Evolutionary conservation across 2,329 filamentous ascomycete genomes (phyloP), one percentile per base, ranked within the genome.

Genomic region (Nothopassalora personata): DNA sequence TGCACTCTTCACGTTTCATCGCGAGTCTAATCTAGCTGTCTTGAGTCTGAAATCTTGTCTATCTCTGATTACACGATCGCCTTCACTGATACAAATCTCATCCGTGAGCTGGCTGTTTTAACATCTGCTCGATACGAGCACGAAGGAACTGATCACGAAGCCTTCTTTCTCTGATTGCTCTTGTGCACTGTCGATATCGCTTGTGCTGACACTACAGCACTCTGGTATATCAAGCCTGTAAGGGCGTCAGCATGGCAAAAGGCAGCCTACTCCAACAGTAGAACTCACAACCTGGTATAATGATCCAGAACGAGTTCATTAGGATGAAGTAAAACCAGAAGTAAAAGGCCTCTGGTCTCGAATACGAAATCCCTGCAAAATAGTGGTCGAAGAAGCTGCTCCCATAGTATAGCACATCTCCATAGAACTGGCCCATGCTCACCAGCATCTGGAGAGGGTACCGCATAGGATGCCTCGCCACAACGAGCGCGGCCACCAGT

Each of bases 251-350:
- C 39, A 34, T 34, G 39, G 11, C 13, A 15, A 56, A 43, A 18
- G 7, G 13, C 15, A 15, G 8, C 13, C 7, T 5, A 43, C 7
- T 18, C 7, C 13, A 3, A 34, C 34, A 18, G 15, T 48, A 11
- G 8, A 30, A 78, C 81, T 75, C 71, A 84, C 82, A 73, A 19
- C 72, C 73, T 5, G 85, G 85, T 55, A 87, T 80, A 33, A 85
- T 75, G 56, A 87, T 85, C 85, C 85, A 87, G 70, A 86, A 83
- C 54, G 80, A 79, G 67, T 87, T 87, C 83, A 86, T 85, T 33
- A 83, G 73, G 58, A 87, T 80, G 70, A 84, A 87, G 71, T 87
- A 87, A 45, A 81, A 76, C 83, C 84, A 87, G 71, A 84, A 87
- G 71, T 87, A 87, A 63, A 82, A 82, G 4, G 78, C 74, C 71